A percentile compares a stretch with the other conserved stretches of the same genome.
phyloP scores from a whole-genome alignment of 352 stramenopile genomes.

The Pythium vanterpoolii region DNA sequence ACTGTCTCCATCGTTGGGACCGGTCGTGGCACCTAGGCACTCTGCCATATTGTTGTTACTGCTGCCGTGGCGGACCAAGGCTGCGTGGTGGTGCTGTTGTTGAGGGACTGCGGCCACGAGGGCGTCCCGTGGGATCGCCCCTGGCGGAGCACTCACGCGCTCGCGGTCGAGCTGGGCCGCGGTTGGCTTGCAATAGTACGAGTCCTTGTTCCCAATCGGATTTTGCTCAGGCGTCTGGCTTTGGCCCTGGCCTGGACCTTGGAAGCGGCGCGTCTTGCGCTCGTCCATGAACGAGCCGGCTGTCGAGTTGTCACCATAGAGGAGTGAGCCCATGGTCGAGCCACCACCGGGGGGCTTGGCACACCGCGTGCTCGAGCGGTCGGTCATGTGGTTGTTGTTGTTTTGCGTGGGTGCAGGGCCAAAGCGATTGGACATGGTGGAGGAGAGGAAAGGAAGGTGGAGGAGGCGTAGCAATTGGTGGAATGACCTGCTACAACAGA shows the following conservation, averaged over 20 bases:
- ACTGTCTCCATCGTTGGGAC: slow-evolving; percentile 23
- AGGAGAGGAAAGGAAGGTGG: not conserved
- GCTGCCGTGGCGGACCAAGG: slow-evolving; percentile 14
- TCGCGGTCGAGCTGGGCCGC: slow-evolving; percentile 39
- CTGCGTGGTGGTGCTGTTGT: slow-evolving; percentile 20
- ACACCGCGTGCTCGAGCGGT: slow-evolving; percentile 41
- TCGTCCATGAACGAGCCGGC: slow-evolving; percentile 49
- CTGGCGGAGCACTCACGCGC: slow-evolving; percentile 33
- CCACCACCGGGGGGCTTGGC: slow-evolving; percentile 43
- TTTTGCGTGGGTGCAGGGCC: slow-evolving; percentile 23
- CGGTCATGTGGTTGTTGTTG: slow-evolving; percentile 46
- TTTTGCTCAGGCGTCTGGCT: slow-evolving; percentile 35
- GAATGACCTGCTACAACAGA: slow-evolving; percentile 1
- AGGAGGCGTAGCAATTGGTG: not conserved
- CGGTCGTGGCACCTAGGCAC: slow-evolving; percentile 41
- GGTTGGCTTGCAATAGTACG: slow-evolving; percentile 39
- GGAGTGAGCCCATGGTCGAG: slow-evolving; percentile 47
- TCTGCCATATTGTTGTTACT: slow-evolving; percentile 25
- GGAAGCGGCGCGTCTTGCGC: slow-evolving; percentile 42
- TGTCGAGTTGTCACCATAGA: slow-evolving; percentile 28
- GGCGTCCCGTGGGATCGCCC: slow-evolving; percentile 33
- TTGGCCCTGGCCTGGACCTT: slow-evolving; percentile 4
- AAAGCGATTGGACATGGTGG: slow-evolving; percentile 30
- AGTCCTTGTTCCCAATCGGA: slow-evolving; percentile 36
- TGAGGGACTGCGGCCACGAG: slow-evolving; percentile 8